Evolutionary conservation across 441 rosid species (phyloP).

Genomic region (Metrosideros polymorpha): DNA sequence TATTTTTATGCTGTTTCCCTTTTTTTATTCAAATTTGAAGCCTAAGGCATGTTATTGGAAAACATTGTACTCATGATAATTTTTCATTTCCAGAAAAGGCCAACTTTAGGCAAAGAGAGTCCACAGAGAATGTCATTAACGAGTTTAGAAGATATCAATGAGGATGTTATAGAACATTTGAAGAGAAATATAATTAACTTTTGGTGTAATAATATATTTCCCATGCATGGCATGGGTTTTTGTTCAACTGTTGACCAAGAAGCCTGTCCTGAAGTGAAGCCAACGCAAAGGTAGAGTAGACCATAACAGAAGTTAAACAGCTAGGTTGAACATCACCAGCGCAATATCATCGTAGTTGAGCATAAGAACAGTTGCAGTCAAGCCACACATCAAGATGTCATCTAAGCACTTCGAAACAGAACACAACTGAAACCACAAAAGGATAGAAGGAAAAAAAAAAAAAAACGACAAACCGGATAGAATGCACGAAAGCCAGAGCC

Average conservation of each 20-base stretch:
- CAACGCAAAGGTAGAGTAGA: neutral
- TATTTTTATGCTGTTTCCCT: neutral
- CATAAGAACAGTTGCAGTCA: neutral
- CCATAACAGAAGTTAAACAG: neutral
- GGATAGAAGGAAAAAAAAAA: neutral
- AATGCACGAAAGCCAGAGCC: neutral
- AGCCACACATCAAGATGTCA: neutral
- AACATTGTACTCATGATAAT: neutral
- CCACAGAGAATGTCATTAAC: neutral
- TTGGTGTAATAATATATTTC: neutral
- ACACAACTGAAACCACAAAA: neutral
- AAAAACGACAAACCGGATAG: neutral
- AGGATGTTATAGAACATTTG: neutral
- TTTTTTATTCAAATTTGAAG: neutral
- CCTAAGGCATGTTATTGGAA: neutral
- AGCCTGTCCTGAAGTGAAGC: neutral
- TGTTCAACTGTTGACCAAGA: neutral
- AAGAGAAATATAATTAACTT: neutral
- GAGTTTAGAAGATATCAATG: neutral
- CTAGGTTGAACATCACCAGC: neutral
- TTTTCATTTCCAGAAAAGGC: neutral
- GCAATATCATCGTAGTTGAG: neutral
- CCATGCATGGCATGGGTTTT: neutral
- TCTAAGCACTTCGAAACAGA: neutral
- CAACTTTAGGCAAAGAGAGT: neutral